These are phyloP conservation scores for Pseudogymnoascus pannorum DNA, from an alignment of 2,329 filamentous ascomycete genomes.

Conservation along the genomic window DNA sequence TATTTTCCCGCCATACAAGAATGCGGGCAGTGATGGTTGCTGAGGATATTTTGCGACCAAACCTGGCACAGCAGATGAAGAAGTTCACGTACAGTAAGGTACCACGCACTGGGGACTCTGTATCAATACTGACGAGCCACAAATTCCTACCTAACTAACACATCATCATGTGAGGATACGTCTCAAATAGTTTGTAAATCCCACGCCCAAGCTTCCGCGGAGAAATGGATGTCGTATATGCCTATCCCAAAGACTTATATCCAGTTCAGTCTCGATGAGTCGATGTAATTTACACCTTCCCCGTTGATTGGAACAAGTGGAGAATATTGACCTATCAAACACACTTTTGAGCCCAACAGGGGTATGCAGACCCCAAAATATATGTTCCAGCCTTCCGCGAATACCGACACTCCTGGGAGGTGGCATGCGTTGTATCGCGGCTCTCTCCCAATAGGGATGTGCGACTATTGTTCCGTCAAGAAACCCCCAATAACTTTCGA, in stretches of 20 bases:
- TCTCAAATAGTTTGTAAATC: neutral
- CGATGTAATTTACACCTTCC: neutral
- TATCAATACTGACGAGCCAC: neutral
- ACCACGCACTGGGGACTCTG: neutral
- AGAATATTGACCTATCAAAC: neutral
- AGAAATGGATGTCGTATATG: too few relatives aligned
- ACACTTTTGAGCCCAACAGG: neutral
- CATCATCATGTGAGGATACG: neutral
- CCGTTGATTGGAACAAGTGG: neutral
- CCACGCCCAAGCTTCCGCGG: neutral
- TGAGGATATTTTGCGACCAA: neutral
- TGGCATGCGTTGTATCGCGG: neutral
- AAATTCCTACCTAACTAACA: neutral
- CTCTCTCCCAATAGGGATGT: neutral
- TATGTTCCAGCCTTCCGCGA: neutral
- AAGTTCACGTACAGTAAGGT: neutral
- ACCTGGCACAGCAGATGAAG: neutral
- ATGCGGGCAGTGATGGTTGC: neutral
- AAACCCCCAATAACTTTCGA: neutral
- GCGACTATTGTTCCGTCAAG: neutral
- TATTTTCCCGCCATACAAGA: neutral
- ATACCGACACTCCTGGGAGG: neutral
- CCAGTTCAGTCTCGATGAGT: neutral
- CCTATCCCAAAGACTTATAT: neutral
- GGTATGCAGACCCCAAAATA: neutral